Base-by-base conservation (phyloP, 345 rosid species). In the Pistacia vera region DNA sequence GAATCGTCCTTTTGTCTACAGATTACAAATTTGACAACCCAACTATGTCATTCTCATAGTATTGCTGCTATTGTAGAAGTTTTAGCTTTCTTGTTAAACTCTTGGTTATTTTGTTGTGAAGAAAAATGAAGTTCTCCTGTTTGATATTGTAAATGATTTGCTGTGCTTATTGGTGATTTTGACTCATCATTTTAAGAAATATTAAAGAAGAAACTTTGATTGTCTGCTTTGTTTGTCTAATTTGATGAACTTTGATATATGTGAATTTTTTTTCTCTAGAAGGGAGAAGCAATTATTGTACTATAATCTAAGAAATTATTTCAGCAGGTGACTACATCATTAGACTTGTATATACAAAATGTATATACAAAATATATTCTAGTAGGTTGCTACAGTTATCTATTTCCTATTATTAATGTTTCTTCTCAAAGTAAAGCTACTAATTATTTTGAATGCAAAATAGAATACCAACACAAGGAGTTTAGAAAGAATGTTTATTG, bases 401-500 rank as follows among this genome's bases (percentile, higher is more conserved):
- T 70, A 56, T 57, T 14, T 36, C 74, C 74, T 2, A n/a, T 48
- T 18, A 70, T 38, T 36, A 36, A 7, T 14, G 22, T 71, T 59
- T 17, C 25, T 20, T 59, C 28, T 63, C 20, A 13, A 36, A 63
- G 5, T 13, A 63, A 74, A 74, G 36, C 25, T 75, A 16, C 36
- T 46, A 62, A 35, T 72, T 68, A 71, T 62, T 30, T 48, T 76
- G 56, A 71, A 28, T 13, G 66, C 41, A 10, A 72, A 62, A 58
- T 66, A 51, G 68, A 48, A 62, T 59, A 18, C 73, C 44, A 64
- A 66, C 78, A 44, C 30, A 20, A 28, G 82, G 76, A 80, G 49
- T 33, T 36, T 74, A 60, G 67, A 63, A 44, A 66, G 77, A 68
- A 68, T 77, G 51, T 70, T 77, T 75, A 41, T 60, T 72, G 69